These are phyloP conservation scores for slime mould (Dictyostelium discoideum) DNA, from an alignment of 78 protist species.

Conservation along the genomic window dicty_2.7 NC_007088.5:330501-331000, in stretches of 20 bases:
- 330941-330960: no score
- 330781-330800: conserved; percentile 69
- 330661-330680: conserved; percentile 54
- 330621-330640: not conserved
- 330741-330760: conserved; percentile 62
- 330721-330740: conserved; percentile 32
- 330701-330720: conserved; percentile 38
- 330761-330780: conserved; percentile 48
- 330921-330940: conserved; percentile 44
- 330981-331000: not conserved
- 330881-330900: conserved; percentile 33
- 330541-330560: not conserved
- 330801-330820: conserved; percentile 68
- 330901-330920: not conserved
- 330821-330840: conserved; percentile 60
- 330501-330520: conserved; percentile 38
- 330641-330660: conserved; percentile 14
- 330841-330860: conserved; percentile 68
- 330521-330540: conserved; percentile 71
- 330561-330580: conserved; percentile 21
- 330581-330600: conserved; percentile 31
- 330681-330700: not conserved
- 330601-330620: conserved; percentile 55
- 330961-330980: conserved; percentile 65
- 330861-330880: conserved; percentile 46